Conservation (phyloP, 768 basidiomycete genomes). For the Termitomyces sp. region DNA sequence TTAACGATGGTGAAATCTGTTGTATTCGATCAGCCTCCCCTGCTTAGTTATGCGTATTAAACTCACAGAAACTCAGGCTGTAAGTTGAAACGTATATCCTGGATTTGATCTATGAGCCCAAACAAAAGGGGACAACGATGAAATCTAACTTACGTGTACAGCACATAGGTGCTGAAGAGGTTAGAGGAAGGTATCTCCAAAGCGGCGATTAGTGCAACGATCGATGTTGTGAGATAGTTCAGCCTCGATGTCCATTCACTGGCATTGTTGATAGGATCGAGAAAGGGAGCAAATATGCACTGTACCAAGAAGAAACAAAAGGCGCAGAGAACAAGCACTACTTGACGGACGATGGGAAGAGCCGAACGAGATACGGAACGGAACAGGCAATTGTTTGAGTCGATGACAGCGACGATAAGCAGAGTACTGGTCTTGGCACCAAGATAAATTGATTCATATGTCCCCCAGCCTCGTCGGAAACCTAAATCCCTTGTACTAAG, state of each 20-base stretch:
- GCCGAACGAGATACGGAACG: constrained; percentile 45
- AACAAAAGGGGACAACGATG: background rate
- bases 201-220: constrained; percentile 60
- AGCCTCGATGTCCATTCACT: constrained; percentile 72
- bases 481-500: constrained; percentile 30
- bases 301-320: constrained; percentile 59
- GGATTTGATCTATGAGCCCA: constrained; percentile 4
- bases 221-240: constrained; percentile 65
- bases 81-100: constrained; percentile 58
- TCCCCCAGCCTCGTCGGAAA: constrained; percentile 67
- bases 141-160: constrained; percentile 53
- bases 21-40: constrained; percentile 6
- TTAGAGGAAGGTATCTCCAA: constrained; percentile 51
- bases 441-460: constrained; percentile 62
- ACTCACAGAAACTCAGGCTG: constrained; percentile 60
- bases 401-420: constrained; percentile 60
- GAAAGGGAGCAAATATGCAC: constrained; percentile 57
- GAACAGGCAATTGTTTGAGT: constrained; percentile 72
- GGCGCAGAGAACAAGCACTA: constrained; percentile 53
- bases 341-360: constrained; percentile 59
- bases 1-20: constrained; percentile 66
- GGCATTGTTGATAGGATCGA: constrained; percentile 70
- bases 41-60: background rate
- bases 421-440: constrained; percentile 68
- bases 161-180: constrained; percentile 57